These are phyloP conservation scores for Cryptococcus jaspeensis DNA, from an alignment of 1,284 basidiomycete genomes.

Conservation along the genomic window DNA sequence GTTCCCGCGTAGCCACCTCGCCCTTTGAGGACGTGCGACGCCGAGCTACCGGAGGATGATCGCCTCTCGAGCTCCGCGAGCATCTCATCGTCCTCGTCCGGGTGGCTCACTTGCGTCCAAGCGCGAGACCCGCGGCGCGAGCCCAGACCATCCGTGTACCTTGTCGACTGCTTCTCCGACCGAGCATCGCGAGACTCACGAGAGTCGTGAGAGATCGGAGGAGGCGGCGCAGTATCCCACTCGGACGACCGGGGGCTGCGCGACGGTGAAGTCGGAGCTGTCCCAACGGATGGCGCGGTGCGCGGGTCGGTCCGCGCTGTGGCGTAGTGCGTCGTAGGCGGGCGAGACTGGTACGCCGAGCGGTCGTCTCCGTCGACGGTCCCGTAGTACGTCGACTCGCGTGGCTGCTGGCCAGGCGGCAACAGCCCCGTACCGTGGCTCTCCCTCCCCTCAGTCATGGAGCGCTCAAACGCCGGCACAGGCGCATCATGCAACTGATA, in stretches of 20 bases:
- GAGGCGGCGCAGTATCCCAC: conserved; percentile 23
- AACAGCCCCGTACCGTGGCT: not conserved
- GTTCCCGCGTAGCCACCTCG: not conserved
- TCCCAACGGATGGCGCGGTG: conserved; percentile 2
- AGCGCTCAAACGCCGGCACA: conserved; percentile 10
- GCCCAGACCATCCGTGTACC: conserved; percentile 11
- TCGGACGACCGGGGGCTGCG: conserved; percentile 12
- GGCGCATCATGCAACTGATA: conserved; percentile 34
- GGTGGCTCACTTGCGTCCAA: conserved; percentile 40
- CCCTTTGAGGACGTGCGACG: conserved; percentile 3
- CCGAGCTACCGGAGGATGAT: conserved; percentile 32
- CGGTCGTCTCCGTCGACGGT: not conserved
- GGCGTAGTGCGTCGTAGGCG: conserved; percentile 10
- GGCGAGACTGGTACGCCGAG: conserved; percentile 6
- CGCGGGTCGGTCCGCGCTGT: conserved; percentile 5
- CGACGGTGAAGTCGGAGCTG: conserved; percentile 4
- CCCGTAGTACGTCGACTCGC: not conserved
- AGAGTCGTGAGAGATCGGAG: conserved; percentile 23
- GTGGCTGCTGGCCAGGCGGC: not conserved
- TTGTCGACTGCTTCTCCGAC: conserved; percentile 2
- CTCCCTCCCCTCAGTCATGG: not conserved
- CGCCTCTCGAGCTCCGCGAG: conserved; percentile 40
- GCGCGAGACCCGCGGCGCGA: conserved; percentile 14
- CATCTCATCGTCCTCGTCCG: conserved; percentile 32
- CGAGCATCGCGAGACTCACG: conserved; percentile 14